phyloP scores from a whole-genome alignment of 768 basidiomycete species.

The Dioszegia crocea region DNA sequence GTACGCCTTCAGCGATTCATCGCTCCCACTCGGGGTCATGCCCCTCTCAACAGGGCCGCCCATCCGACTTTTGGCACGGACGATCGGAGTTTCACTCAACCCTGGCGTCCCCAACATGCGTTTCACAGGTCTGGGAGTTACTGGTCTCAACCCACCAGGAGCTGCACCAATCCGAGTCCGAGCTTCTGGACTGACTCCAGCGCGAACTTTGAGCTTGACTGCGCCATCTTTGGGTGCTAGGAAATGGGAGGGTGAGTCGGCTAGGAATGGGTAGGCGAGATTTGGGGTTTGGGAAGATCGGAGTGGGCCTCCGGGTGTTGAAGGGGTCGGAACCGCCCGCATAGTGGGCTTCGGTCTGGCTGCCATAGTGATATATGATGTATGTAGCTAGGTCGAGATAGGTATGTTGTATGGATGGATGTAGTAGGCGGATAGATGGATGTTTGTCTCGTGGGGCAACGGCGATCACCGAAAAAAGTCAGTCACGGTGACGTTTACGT shows the following conservation, averaged over 20 bases:
- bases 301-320: background rate
- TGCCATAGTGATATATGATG: background rate
- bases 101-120: background rate
- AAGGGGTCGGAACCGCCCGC: background rate
- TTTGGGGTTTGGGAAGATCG: slow-evolving; percentile 1
- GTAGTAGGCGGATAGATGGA: background rate
- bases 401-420: background rate
- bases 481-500: slow-evolving; percentile 1
- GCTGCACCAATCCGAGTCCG: background rate
- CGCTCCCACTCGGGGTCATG: slow-evolving; percentile 30
- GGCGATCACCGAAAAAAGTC: slow-evolving; percentile 1
- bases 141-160: background rate
- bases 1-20: slow-evolving; percentile 15
- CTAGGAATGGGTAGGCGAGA: slow-evolving; percentile 5
- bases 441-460: background rate
- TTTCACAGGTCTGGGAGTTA: slow-evolving; percentile 8
- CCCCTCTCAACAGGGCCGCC: background rate
- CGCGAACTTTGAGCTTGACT: slow-evolving; percentile 36
- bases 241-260: slow-evolving; percentile 15
- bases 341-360: background rate
- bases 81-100: background rate
- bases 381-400: background rate
- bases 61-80: background rate
- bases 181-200: background rate
- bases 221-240: slow-evolving; percentile 23